phyloP scores from a whole-genome alignment of 352 stramenopile genomes.

The Phytophthora tentaculata region DNA sequence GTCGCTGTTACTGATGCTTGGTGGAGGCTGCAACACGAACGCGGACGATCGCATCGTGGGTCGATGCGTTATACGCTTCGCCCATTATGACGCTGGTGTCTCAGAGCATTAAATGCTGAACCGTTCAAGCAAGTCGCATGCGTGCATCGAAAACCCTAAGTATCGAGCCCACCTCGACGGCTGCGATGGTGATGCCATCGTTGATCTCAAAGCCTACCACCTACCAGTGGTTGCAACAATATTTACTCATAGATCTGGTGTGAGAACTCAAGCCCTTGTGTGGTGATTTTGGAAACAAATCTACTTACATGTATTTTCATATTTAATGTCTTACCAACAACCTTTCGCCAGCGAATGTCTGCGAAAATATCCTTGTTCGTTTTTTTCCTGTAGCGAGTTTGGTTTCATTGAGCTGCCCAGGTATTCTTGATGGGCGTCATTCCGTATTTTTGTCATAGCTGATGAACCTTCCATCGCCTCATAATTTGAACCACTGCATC shows the following conservation, averaged over 20 bases:
- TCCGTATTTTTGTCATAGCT: background rate
- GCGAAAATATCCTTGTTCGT: background rate
- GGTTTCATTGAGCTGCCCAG: background rate
- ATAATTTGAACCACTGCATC: conserved; percentile 36
- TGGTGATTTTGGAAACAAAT: too few species aligned
- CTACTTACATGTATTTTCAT: too few species aligned
- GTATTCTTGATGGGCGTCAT: background rate
- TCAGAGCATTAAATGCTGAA: background rate
- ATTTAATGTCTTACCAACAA: too few species aligned
- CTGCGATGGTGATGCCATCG: background rate
- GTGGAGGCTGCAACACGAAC: conserved; percentile 2
- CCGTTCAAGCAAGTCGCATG: background rate
- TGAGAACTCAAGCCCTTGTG: too few species aligned
- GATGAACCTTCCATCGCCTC: conserved; percentile 24
- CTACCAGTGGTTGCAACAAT: too few species aligned
- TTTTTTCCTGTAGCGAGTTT: background rate
- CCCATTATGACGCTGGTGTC: conserved; percentile 4
- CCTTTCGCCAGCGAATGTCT: too few species aligned
- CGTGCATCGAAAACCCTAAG: background rate
- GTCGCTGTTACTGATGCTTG: conserved; percentile 22
- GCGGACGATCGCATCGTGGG: background rate
- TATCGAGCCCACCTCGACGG: background rate
- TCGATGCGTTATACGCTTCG: conserved; percentile 3
- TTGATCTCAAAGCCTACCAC: background rate
- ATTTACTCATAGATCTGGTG: too few species aligned